Base-by-base conservation (phyloP, 1,139 yeast genomes). In the Candida tropicalis region DNA sequence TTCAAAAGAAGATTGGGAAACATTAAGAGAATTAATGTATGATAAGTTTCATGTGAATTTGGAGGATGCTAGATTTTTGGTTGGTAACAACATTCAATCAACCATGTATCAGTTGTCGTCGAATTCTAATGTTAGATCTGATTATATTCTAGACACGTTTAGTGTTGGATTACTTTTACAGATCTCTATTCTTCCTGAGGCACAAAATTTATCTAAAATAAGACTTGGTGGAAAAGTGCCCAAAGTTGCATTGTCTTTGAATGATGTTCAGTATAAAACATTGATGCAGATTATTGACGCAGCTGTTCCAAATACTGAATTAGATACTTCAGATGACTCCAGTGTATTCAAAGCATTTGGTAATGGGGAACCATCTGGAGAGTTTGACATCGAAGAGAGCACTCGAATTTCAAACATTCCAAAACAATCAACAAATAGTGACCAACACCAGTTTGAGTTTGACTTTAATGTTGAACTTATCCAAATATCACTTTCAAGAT, bases 231-330 rank as follows among this genome's bases (percentile, higher is more conserved):
- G 96, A 11, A 82, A 82, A 49, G 77, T 95, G n/a, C 96, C 97
- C 0, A 68, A 70, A 27, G 74, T 95, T 48, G 73, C 74, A 26
- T 81, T 95, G 7, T 77, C 87, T 22, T 65, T 93, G 58, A 88
- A 89, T 53, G 99, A 95, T 59, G 85, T 83, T 53, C 97, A 95
- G 57, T 95, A 95, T 65, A 87, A 89, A 59, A 81, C 91, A 1
- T 70, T 93, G 56, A 84, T 93, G 91, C 81, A 83, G 45, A 70
- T 93, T 38, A 67, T 90, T 39, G 87, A 86, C 46, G 76, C 72
- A 17, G 81, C 87, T 23, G 73, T 91, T 13, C 97, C 97, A 1
- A 68, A 76, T 39, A 68, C 82, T 46, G 79, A 71, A 10, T 54
- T 47, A 18, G 38, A 49, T 1, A 74, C 66, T 4, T 35, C 44